Conservation (phyloP, 1,284 basidiomycete species). For the Trametes versicolor region DNA sequence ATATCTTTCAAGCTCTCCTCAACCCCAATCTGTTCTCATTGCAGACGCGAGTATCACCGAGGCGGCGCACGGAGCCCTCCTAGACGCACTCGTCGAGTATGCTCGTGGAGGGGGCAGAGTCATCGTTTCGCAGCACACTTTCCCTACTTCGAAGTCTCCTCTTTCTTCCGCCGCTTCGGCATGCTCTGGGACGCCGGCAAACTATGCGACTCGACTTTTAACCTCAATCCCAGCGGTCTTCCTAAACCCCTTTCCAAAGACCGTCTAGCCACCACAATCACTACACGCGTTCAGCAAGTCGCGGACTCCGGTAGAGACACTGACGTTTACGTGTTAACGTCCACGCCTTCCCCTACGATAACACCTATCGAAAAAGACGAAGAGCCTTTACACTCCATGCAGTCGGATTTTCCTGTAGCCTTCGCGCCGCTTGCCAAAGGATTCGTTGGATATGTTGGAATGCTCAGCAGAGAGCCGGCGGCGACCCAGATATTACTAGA, state of each 20-base stretch:
- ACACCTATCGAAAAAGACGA: not conserved
- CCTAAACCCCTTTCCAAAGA: not conserved
- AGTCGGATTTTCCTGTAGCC: not conserved
- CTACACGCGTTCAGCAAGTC: not conserved
- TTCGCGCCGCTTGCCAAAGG: conserved; percentile 20
- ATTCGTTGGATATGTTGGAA: conserved; percentile 33
- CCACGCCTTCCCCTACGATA: too few species aligned
- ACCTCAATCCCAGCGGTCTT: not conserved
- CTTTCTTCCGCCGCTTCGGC: conserved; percentile 8
- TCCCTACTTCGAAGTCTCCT: not conserved
- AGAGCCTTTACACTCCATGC: too few species aligned
- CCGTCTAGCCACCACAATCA: not conserved
- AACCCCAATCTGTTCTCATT: not conserved
- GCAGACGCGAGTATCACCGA: conserved; percentile 2
- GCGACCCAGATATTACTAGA: conserved; percentile 28
- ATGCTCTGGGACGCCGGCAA: conserved; percentile 5
- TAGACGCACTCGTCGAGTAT: conserved; percentile 9
- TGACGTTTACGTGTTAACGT: not conserved
- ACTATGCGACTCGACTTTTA: not conserved
- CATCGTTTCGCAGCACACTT: conserved; percentile 9
- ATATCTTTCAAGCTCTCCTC: not conserved
- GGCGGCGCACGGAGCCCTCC: not conserved
- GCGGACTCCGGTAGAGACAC: not conserved
- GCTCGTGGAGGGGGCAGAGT: conserved; percentile 1
- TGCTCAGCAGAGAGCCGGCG: conserved; percentile 32